Base-by-base conservation (phyloP, 805 yeast genomes). In the Candida silvatica region DNA sequence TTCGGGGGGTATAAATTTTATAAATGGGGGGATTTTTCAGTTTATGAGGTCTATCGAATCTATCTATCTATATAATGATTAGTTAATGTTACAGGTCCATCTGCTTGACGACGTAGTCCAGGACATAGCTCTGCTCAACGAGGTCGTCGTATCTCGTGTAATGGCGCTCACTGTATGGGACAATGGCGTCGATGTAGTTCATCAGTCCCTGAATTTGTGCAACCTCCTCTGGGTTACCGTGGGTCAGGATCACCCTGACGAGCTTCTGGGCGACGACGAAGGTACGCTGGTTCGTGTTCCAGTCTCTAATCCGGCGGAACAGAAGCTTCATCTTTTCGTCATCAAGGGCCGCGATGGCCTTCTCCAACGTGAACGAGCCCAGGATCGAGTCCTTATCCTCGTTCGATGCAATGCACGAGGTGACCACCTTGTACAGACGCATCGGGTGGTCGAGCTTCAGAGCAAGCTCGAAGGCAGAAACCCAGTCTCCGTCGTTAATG, bases 81-180 rank as follows among this genome's bases (percentile, higher is more conserved):
- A n/a, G n/a, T n/a, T n/a, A n/a, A n/a, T n/a, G n/a, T n/a, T n/a
- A n/a, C 11, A 22, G 7, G 46, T 71, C 74, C 85, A 81, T 87
- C 52, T 83, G 82, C 36, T 75, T 77, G 37, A 88, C 70, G 6
- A 88, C 80, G 48, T 82, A 92, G 50, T 92, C 97, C 41, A 92
- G 57, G 31, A 85, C 66, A 49, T 71, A 90, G 51, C 94, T 86
- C 52, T 85, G 84, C 57, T 92, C 96, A 25, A 87, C 59, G 53
- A 92, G 61, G 28, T 73, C 86, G 42, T 83, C 94, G 19, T 85
- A 61, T 43, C 98, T 70, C 25, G 64, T 52, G 51, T 68, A 79
- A 58, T 92, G 98, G 48, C 97, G 75, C 50, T 84, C 86, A 42
- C 82, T 81, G 57, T 92, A 92, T 3, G 97, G 95, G 27, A 85